Percentiles rank a stretch among this genome's conserved stretches.
These are phyloP conservation scores for Paramecium tetraurelia DNA, from an alignment of 73 alveolate genomes.

Conservation along the genomic window DNA sequence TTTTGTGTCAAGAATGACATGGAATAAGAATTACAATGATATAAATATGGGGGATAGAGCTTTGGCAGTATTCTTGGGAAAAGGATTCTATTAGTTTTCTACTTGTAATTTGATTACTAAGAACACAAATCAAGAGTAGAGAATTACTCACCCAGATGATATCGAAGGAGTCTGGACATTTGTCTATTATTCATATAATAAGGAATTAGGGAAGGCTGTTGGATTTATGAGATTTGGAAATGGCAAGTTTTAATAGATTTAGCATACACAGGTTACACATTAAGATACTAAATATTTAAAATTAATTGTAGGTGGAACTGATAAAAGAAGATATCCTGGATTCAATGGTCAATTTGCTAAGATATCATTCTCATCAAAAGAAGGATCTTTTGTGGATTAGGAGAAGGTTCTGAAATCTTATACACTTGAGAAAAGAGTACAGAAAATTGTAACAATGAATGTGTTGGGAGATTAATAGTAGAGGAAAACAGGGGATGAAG, in stretches of 20 bases:
- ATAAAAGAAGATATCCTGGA: conserved; percentile 27
- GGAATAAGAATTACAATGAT: background rate
- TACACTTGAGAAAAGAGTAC: background rate
- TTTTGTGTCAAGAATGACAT: conserved; percentile 28
- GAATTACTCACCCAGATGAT: conserved; percentile 20
- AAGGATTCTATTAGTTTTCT: conserved; percentile 38
- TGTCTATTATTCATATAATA: conserved; percentile 28
- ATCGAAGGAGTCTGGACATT: conserved; percentile 56
- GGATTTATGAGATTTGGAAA: conserved; percentile 14
- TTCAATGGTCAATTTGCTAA: background rate
- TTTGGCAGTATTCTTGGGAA: background rate
- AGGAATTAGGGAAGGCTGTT: conserved; percentile 5
- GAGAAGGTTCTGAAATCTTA: background rate
- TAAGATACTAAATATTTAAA: background rate
- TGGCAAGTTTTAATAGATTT: background rate
- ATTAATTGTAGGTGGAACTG: conserved; percentile 37
- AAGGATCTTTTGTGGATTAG: background rate
- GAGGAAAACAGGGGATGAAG: background rate
- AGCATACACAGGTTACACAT: background rate
- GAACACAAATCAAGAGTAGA: background rate
- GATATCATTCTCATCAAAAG: background rate
- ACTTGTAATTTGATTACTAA: background rate
- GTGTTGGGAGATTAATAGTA: background rate
- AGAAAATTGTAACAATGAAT: background rate
- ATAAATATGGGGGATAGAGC: conserved; percentile 1